Percentiles rank a stretch among this genome's conserved stretches.
Evolutionary conservation across 169 alveolate species (phyloP).

Genomic region (Eimeria zaria): DNA sequence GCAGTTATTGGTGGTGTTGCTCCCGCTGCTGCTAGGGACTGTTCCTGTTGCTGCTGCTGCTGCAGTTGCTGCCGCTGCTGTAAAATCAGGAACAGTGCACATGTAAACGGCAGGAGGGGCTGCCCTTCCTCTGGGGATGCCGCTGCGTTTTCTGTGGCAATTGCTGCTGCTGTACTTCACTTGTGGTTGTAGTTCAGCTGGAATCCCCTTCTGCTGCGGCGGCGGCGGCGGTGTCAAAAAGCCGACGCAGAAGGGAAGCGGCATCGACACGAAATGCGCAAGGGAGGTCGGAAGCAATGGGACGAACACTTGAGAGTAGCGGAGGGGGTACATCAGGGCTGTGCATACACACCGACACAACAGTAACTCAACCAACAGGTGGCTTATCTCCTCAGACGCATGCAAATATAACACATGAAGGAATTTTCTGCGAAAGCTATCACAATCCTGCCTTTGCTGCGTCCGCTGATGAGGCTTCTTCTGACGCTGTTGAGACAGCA

Average conservation of each 20-base stretch:
- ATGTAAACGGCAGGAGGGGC: constrained; percentile 56
- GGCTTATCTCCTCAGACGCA: background rate
- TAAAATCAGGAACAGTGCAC: constrained; percentile 50
- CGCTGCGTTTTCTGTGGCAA: constrained; percentile 29
- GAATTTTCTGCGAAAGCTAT: background rate
- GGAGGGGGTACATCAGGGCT: constrained; percentile 60
- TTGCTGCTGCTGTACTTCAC: constrained; percentile 42
- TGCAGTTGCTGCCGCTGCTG: constrained; percentile 49
- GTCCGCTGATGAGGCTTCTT: background rate
- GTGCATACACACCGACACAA: constrained; percentile 1
- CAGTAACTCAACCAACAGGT: background rate
- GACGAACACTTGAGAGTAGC: constrained; percentile 68
- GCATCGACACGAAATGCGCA: constrained; percentile 49
- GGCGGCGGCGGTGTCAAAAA: constrained; percentile 45
- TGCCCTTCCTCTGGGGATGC: constrained; percentile 63
- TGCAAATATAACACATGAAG: background rate
- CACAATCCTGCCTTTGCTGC: background rate
- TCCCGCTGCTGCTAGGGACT: constrained; percentile 2
- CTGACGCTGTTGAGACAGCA: background rate
- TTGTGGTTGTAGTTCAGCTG: constrained; percentile 9
- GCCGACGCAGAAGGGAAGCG: constrained; percentile 76
- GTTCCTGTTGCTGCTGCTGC: constrained; percentile 6
- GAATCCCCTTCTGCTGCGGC: background rate
- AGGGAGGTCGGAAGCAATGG: constrained; percentile 60
- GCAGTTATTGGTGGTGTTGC: constrained; percentile 33